These are phyloP conservation scores for Candolleomyces aberdarensis DNA, from an alignment of 768 basidiomycete species.

Conservation along the genomic window DNA sequence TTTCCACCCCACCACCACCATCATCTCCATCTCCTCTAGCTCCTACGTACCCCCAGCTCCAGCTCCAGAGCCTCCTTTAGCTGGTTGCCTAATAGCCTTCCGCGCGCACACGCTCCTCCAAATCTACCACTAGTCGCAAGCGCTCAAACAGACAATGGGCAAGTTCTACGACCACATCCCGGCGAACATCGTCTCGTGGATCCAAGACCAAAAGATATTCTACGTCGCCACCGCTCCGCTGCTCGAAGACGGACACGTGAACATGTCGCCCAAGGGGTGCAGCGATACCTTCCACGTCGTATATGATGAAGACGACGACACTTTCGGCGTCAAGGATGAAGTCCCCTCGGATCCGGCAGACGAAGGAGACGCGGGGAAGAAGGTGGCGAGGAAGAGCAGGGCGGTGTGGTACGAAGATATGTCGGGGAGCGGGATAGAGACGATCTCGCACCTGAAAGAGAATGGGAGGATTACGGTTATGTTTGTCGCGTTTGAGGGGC, in stretches of 20 bases:
- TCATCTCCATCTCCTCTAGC: too few relatives aligned
- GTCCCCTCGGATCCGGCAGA: slow-evolving; percentile 9
- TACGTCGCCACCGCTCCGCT: slow-evolving; percentile 66
- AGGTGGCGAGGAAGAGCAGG: slow-evolving; percentile 24
- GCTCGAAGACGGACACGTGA: slow-evolving; percentile 53
- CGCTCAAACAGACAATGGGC: slow-evolving; percentile 38
- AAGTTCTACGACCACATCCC: slow-evolving; percentile 53
- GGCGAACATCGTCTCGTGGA: slow-evolving; percentile 46
- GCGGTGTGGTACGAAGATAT: slow-evolving; percentile 68
- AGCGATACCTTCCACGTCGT: slow-evolving; percentile 51
- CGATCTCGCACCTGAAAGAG: slow-evolving; percentile 57
- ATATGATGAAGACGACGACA: background rate
- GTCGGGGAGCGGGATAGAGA: slow-evolving; percentile 58
- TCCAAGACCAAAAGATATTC: slow-evolving; percentile 55
- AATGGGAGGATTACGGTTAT: slow-evolving; percentile 62
- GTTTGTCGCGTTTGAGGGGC: slow-evolving; percentile 60
- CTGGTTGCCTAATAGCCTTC: too few relatives aligned
- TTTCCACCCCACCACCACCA: too few relatives aligned
- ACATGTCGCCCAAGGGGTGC: slow-evolving; percentile 59
- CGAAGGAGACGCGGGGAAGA: background rate
- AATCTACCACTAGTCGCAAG: background rate
- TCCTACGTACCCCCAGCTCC: too few relatives aligned
- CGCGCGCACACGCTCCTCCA: too few relatives aligned
- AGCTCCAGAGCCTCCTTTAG: too few relatives aligned
- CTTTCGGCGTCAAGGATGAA: slow-evolving; percentile 27